Evolutionary conservation across 306 rosid species (phyloP), one percentile per base, ranked within the genome.

Genomic region (Gynostemma pentaphyllum): DNA sequence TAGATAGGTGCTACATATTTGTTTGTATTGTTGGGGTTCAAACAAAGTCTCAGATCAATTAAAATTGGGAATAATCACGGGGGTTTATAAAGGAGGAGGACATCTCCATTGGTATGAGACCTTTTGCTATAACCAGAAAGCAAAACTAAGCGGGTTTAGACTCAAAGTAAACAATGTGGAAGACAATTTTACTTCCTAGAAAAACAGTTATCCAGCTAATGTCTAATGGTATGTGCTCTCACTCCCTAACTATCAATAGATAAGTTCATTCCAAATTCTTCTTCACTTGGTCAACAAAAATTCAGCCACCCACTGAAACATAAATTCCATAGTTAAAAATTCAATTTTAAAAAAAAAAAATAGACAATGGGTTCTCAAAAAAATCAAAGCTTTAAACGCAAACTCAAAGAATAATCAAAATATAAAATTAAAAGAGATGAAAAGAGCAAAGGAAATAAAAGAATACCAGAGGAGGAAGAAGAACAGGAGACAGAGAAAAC

Each of bases 401-500:
- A 23, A 21, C 13, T 36, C 12, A 11, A 5, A 37, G 65, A 22
- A 19, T 2, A 59, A 37, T 11, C n/a, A 16, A 45, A 59, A 19
- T 62, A 41, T 39, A 42, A 15, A 41, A 23, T 24, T 9, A 42
- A 48, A 21, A 32, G 9, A 3, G 14, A 66, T 1, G 13, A 30
- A 13, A 28, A 12, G 11, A 34, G 18, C 21, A 49, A 48, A 34
- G 9, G 29, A 27, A 18, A 52, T 26, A 5, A 72, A 36, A 50
- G 57, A n/a, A 39, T 68, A 85, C 97, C 96, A 45, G 82, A 75
- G 27, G 84, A 76, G 7, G 89, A 61, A n/a, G 85, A 67, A 5
- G 84, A 63, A 19, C 87, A 90, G 37, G 83, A 59, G 7, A 82
- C 68, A 39, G 83, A 76, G 63, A 76, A 74, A 19, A 46, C 72